Evolutionary conservation across 2,329 filamentous ascomycete species (phyloP).

Genomic region (Cladophialophora immunda): DNA sequence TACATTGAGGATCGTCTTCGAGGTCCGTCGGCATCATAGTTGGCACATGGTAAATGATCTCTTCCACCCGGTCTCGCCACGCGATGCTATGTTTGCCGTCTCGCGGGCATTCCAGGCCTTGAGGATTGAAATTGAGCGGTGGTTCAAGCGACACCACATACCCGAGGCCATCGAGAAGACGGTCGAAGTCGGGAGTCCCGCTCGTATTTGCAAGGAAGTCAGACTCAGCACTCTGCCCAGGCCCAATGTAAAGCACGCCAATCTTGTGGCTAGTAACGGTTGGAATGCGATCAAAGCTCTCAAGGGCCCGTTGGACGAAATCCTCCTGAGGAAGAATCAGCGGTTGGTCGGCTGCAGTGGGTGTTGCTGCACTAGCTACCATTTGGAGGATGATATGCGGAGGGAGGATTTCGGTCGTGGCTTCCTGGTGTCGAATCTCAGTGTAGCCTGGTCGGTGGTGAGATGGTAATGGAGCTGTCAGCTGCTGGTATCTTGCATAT

Average conservation of each 20-base stretch:
- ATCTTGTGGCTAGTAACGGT: constrained; percentile 96
- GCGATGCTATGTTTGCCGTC: constrained; percentile 91
- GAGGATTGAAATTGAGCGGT: constrained; percentile 83
- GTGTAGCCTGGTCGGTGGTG: constrained; percentile 55
- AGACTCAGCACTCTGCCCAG: constrained; percentile 80
- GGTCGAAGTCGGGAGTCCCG: constrained; percentile 86
- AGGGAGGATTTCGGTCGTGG: constrained; percentile 51
- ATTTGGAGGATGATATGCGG: constrained; percentile 57
- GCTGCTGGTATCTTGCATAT: constrained; percentile 57
- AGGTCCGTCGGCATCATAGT: constrained; percentile 96
- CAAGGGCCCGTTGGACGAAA: constrained; percentile 76
- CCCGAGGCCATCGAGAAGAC: constrained; percentile 83
- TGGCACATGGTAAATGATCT: constrained; percentile 93
- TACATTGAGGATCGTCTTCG: constrained; percentile 76
- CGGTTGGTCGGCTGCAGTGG: constrained; percentile 66
- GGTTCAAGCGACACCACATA: constrained; percentile 81
- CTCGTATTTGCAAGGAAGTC: constrained; percentile 88
- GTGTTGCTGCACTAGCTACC: constrained; percentile 54
- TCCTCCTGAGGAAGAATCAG: constrained; percentile 77
- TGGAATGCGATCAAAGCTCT: constrained; percentile 83
- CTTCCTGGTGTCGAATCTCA: constrained; percentile 50
- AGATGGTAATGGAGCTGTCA: constrained; percentile 54
- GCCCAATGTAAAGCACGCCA: constrained; percentile 90
- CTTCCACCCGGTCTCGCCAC: constrained; percentile 93
- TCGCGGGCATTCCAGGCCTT: constrained; percentile 82